Evolutionary conservation across 371 early-diverging fungal genomes (phyloP), one percentile per base, ranked within the genome.

Genomic region (Mortierella sp.): DNA sequence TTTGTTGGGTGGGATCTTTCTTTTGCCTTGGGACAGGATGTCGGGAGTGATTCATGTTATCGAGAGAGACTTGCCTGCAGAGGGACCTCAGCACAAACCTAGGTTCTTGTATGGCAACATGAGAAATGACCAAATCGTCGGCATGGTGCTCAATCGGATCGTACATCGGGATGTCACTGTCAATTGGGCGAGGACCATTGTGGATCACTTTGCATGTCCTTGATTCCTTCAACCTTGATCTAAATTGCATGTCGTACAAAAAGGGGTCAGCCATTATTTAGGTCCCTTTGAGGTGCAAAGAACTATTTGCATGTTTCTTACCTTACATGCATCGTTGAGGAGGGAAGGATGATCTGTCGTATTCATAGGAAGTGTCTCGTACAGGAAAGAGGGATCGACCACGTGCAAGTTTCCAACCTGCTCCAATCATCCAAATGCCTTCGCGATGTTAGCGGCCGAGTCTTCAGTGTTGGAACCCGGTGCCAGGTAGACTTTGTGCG

Each of bases 361-460:
- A 80, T 99, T 98, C 98, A 97, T 98, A 31, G 99, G 96, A 13
- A 91, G 83, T 0, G 98, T 96, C 73, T 98, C 96, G 79, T 99
- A 99, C 61, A 99, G 76, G 80, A 94, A 98, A 41, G 97, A 96
- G 14, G 98, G 96, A 67, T 97, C 95, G n/a, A 92, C 68, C 3
- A 99, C 79, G 16, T 82, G 78, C 52, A 88, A 85, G 14, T 63
- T 58, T 4, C 81, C 78, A 21, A 82, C 79, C 1, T 68, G 64
- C 69, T 88, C 85, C 24, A 98, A 78, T 34, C 73, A 46, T 28
- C 65, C 64, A n/a, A 98, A 60, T 0, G 96, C 97, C 21, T 81
- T 64, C 31, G 91, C 82, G 61, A 99, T 89, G 69, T 96, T 93
- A 4, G 71, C 82, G 12, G 87, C 83, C 29, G 93, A 85, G 68